A percentile compares a stretch with the other conserved stretches of the same genome.
Evolutionary conservation across 345 rosid species (phyloP).

Genomic region (Ailanthus altissimus): DNA sequence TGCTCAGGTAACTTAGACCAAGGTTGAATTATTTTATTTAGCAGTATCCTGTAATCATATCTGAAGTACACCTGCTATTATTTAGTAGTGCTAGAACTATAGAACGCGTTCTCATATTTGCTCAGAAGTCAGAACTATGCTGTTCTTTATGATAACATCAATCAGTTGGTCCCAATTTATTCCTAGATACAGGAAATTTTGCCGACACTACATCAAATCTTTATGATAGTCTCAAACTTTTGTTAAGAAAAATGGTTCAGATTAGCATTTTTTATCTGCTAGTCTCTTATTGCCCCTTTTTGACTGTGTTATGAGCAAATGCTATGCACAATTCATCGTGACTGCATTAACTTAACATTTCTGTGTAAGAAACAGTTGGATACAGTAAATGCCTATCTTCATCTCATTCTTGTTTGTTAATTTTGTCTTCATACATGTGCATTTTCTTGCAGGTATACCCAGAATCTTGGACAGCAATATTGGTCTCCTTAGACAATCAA

Average conservation of each 20-base stretch:
- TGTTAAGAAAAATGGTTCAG: not conserved
- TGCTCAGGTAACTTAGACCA: conserved; percentile 57
- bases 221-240: not conserved
- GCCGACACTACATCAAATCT: not conserved
- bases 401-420: not conserved
- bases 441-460: conserved; percentile 70
- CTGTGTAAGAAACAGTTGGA: not conserved
- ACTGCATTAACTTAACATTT: not conserved
- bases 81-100: not conserved
- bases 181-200: not conserved
- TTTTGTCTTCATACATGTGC: not conserved
- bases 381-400: not conserved
- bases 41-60: too few species aligned
- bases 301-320: not conserved
- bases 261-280: not conserved
- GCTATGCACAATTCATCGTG: not conserved
- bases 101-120: not conserved
- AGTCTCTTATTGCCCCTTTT: not conserved
- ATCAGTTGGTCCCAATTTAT: not conserved
- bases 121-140: not conserved
- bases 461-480: conserved; percentile 77
- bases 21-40: not conserved
- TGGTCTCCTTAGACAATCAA: conserved; percentile 87
- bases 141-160: not conserved
- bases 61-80: not conserved